A percentile compares a stretch with the other conserved stretches of the same genome.
phyloP scores from a whole-genome alignment of 2,329 filamentous ascomycete genomes.

The Paecilomyces sp. region DNA sequence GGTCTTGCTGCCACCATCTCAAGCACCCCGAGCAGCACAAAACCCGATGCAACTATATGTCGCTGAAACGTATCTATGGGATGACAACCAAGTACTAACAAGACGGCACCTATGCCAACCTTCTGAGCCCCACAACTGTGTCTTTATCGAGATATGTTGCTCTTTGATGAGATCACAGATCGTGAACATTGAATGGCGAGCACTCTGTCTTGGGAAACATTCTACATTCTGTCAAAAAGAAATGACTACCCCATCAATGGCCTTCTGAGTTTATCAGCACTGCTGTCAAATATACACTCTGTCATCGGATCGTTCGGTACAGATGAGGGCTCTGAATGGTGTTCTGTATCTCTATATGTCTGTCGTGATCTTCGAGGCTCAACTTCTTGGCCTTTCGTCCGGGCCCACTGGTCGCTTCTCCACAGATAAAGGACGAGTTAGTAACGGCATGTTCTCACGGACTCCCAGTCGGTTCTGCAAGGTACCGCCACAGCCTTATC shows the following conservation, averaged over 20 bases:
- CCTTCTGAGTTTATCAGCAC: neutral
- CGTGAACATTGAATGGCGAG: neutral
- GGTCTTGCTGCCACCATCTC: no score
- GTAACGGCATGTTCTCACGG: neutral
- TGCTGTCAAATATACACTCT: neutral
- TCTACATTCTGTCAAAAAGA: neutral
- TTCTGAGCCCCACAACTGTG: no score
- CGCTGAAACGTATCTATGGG: no score
- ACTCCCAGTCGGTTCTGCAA: neutral
- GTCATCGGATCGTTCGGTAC: neutral
- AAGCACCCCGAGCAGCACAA: no score
- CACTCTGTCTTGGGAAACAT: neutral
- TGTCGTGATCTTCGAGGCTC: neutral
- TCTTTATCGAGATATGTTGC: no score
- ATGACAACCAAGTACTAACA: no score
- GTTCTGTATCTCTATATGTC: neutral
- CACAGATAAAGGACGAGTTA: neutral
- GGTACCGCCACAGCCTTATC: neutral
- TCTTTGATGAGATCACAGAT: no score
- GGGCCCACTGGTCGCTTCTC: neutral
- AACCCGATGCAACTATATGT: no score
- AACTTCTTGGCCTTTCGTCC: neutral
- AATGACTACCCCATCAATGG: neutral
- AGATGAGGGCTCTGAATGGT: no score
- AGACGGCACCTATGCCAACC: no score